Percentiles rank a stretch among this genome's conserved stretches.
These are phyloP conservation scores for Mycena leptocephala DNA, from an alignment of 768 basidiomycete species.

Conservation along the genomic window DNA sequence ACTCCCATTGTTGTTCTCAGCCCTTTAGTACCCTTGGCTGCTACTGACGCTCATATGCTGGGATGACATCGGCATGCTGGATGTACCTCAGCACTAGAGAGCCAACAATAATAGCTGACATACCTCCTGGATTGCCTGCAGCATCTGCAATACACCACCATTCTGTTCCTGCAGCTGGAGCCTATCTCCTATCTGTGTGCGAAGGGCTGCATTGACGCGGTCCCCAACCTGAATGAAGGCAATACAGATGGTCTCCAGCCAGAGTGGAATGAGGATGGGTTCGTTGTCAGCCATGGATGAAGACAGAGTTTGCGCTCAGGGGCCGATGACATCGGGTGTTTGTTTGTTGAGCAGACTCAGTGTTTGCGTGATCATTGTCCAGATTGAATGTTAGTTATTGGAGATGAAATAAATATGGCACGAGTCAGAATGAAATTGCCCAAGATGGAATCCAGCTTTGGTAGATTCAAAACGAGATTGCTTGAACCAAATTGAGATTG, in stretches of 20 bases:
- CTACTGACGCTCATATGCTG: conserved; percentile 11
- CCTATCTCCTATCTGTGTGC: conserved; percentile 23
- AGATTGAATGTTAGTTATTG: neutral
- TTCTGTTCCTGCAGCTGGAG: no score
- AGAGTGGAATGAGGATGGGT: conserved; percentile 5
- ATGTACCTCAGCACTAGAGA: neutral
- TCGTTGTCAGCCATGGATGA: neutral
- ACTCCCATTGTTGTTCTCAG: no score
- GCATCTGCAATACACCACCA: conserved; percentile 13
- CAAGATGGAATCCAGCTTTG: neutral
- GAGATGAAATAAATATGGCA: neutral
- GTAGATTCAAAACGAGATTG: neutral
- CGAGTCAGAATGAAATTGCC: neutral
- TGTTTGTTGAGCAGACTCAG: neutral
- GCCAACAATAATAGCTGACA: neutral
- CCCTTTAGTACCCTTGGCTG: no score
- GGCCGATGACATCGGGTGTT: neutral
- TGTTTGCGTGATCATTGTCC: neutral
- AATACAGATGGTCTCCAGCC: conserved; percentile 39
- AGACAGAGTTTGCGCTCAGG: neutral
- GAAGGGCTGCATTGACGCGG: conserved; percentile 26
- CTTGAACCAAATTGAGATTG: neutral
- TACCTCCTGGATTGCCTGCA: conserved; percentile 16
- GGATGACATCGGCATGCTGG: conserved; percentile 23
- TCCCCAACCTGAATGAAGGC: conserved; percentile 29